Evolutionary conservation across 2,329 filamentous ascomycete species (phyloP).

Genomic region (Calonectria henricotiae): DNA sequence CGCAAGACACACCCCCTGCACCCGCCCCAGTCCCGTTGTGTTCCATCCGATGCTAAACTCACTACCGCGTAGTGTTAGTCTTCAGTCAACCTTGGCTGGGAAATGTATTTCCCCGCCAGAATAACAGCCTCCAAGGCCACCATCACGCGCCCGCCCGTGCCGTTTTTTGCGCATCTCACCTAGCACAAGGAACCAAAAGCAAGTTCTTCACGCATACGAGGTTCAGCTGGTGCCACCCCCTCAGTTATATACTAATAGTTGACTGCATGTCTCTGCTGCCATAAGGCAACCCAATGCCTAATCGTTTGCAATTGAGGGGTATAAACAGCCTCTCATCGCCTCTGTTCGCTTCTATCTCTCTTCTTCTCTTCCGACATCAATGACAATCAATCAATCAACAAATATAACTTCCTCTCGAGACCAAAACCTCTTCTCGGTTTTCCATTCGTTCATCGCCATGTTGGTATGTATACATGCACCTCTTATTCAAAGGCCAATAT

Average conservation of each 20-base stretch:
- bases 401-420: not conserved
- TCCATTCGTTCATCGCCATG: no score
- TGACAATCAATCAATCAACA: not conserved
- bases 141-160: not conserved
- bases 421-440: no score
- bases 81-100: not conserved
- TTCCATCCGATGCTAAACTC: no score
- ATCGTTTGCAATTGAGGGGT: not conserved
- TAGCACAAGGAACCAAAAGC: not conserved
- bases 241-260: not conserved
- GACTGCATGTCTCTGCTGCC: conserved; percentile 12
- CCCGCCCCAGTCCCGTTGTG: no score
- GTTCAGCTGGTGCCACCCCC: conserved; percentile 4
- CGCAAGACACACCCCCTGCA: no score
- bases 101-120: not conserved
- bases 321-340: conserved; percentile 4
- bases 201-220: not conserved
- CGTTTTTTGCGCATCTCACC: not conserved
- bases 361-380: not conserved
- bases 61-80: not conserved
- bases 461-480: no score
- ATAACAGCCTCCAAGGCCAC: not conserved
- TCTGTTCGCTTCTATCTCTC: not conserved
- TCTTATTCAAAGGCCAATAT: no score
- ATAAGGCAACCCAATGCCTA: not conserved